phyloP scores from a whole-genome alignment of 2,329 filamentous ascomycete species.

The Fragosphaeria purpurea region DNA sequence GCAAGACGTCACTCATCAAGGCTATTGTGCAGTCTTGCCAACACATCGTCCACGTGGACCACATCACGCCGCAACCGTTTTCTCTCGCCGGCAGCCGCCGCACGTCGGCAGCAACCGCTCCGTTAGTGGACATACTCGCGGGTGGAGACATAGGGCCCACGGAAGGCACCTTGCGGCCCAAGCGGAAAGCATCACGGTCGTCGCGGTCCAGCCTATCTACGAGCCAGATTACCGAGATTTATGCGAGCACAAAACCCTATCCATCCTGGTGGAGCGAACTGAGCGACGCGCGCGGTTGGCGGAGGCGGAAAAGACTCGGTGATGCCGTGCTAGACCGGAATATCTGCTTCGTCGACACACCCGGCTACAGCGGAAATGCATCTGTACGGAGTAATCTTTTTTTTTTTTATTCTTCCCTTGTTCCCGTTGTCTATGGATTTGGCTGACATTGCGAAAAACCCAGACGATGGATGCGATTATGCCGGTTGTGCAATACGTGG shows the following conservation, averaged over 20 bases:
- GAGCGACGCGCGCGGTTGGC: conserved; percentile 48
- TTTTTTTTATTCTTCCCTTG: background rate
- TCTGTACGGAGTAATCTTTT: conserved; percentile 32
- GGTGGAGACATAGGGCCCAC: conserved; percentile 2
- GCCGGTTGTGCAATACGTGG: conserved; percentile 59
- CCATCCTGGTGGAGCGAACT: conserved; percentile 83
- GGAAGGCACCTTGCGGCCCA: conserved; percentile 7
- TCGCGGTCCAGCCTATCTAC: conserved; percentile 20
- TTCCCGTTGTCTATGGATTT: background rate
- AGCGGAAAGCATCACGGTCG: conserved; percentile 4
- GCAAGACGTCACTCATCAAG: conserved; percentile 83
- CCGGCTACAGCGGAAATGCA: conserved; percentile 46
- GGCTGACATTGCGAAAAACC: conserved; percentile 11
- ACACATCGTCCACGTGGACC: conserved; percentile 89
- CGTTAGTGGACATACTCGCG: conserved; percentile 6
- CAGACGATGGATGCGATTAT: conserved; percentile 48
- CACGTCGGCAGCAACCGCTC: conserved; percentile 8
- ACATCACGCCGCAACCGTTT: conserved; percentile 29
- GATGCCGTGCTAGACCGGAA: conserved; percentile 82
- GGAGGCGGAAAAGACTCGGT: conserved; percentile 59
- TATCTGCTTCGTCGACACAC: conserved; percentile 84
- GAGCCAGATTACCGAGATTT: conserved; percentile 51
- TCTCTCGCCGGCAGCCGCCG: conserved; percentile 12
- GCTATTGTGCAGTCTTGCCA: conserved; percentile 78
- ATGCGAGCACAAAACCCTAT: conserved; percentile 74